Conservation (phyloP, 2,329 filamentous ascomycete species). For the Ophiostoma pallidulum region DNA sequence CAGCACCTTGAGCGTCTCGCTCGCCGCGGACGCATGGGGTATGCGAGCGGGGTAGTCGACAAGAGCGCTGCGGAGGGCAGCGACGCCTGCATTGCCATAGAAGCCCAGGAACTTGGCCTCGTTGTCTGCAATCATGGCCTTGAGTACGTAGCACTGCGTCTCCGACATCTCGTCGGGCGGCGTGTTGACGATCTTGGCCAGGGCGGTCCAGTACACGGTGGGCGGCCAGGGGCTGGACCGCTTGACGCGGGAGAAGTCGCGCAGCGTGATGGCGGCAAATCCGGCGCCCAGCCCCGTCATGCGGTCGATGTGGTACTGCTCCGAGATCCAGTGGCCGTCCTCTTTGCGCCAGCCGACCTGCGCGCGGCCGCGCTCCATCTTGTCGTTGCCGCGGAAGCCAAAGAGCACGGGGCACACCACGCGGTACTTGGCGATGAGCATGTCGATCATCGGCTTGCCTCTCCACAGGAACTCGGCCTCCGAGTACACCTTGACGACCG, state of each 20-base stretch:
- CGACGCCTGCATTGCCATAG: constrained; percentile 69
- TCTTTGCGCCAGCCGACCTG: constrained; percentile 67
- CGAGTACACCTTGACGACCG: constrained; percentile 61
- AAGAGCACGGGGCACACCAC: constrained; percentile 76
- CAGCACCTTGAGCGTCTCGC: constrained; percentile 42
- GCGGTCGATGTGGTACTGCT: constrained; percentile 67
- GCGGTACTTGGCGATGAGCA: constrained; percentile 74
- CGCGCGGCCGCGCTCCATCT: constrained; percentile 54
- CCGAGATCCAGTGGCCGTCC: constrained; percentile 49
- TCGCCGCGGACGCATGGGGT: constrained; percentile 37
- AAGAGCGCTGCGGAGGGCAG: constrained; percentile 58
- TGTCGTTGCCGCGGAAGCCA: constrained; percentile 68
- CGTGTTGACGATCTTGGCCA: constrained; percentile 69
- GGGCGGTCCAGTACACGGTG: constrained; percentile 69
- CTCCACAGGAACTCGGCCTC: constrained; percentile 52
- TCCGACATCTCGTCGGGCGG: constrained; percentile 57
- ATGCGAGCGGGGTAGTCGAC: constrained; percentile 60
- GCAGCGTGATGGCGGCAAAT: constrained; percentile 71
- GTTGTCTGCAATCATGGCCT: constrained; percentile 62
- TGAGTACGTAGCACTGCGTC: constrained; percentile 62
- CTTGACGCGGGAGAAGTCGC: constrained; percentile 65
- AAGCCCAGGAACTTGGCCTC: constrained; percentile 68
- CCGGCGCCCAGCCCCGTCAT: constrained; percentile 80
- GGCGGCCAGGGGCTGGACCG: constrained; percentile 69
- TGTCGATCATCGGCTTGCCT: constrained; percentile 60